A percentile compares a stretch with the other conserved stretches of the same genome.
Evolutionary conservation across 1,139 yeast species (phyloP).

Genomic region (Entelexis paramagnoliae): DNA sequence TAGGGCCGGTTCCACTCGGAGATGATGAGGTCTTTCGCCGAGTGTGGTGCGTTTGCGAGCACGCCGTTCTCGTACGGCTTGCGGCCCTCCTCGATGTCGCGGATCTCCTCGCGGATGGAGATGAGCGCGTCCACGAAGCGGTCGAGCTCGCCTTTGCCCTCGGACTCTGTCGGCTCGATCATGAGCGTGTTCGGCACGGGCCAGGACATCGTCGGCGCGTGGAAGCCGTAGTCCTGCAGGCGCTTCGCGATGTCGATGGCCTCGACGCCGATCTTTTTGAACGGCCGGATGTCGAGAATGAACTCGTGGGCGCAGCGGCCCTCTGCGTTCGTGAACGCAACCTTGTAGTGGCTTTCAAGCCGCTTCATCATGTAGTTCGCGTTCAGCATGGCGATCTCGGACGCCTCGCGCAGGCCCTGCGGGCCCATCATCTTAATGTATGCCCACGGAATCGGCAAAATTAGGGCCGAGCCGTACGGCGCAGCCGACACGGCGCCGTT

Average conservation of each 20-base stretch:
- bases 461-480: conserved; percentile 91
- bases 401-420: conserved; percentile 69
- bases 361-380: conserved; percentile 90
- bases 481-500: conserved; percentile 69
- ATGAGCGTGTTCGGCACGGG: conserved; percentile 95
- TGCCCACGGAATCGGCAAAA: conserved; percentile 86
- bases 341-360: conserved; percentile 57
- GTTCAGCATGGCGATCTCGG: conserved; percentile 81
- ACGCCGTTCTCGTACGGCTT: conserved; percentile 51
- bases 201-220: conserved; percentile 98
- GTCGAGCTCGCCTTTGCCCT: conserved; percentile 76
- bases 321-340: conserved; percentile 59
- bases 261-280: conserved; percentile 70
- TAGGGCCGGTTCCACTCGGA: conserved; percentile 82
- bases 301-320: conserved; percentile 95
- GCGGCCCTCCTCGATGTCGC: conserved; percentile 58
- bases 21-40: conserved; percentile 62
- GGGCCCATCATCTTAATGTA: conserved; percentile 92
- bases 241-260: conserved; percentile 96
- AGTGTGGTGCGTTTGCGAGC: conserved; percentile 86
- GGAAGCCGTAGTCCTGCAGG: conserved; percentile 95
- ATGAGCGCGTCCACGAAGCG: conserved; percentile 83
- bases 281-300: conserved; percentile 79
- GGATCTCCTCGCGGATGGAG: conserved; percentile 71
- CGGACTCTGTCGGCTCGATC: conserved; percentile 98